Base-by-base conservation (phyloP, 2,329 filamentous ascomycete species). In the Taxawa tesnikishii region DNA sequence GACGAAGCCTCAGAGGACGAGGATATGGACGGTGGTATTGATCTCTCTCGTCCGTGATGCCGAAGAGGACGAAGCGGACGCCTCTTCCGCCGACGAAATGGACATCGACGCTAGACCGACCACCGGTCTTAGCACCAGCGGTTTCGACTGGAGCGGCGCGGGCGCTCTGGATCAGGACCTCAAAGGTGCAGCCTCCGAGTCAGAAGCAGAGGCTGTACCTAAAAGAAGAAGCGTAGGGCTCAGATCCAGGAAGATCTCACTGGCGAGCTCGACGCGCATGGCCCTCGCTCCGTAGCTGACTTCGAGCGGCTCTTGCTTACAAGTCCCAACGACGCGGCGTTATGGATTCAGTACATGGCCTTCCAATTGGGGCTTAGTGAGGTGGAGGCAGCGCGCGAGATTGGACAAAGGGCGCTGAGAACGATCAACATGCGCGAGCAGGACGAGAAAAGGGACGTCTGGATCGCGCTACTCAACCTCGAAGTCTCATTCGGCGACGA, bases 341-440 rank as follows among this genome's bases (percentile, higher is more conserved):
- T 96, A 16, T 98, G 90, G 90, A 83, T 94, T 33, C 74, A 83
- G 43, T 98, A 98, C 62, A 96, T 98, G 84, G 85, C 87, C n/a
- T 93, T 93, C 70, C 84, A 96, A 59, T 78, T 94, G 56, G 80
- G 93, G 51, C 73, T 93, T 32, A 83, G 83, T 51, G 90, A 98
- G 58, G 68, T 92, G 13, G 75, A 79, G 39, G 90, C 85, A 58
- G 87, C 90, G 9, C 76, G 88, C 29, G 81, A 88, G 43, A 79
- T 94, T 37, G 87, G 84, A 2, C 82, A 94, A 59, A 80, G 90
- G 39, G 90, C 90, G 12, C 72, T 96, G 41, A 78, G 79, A 51
- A 92, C 81, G 11, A 96, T 98, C 62, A 82, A 83, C 56, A 83
- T 92, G 39, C 75, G 83, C 15, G 85, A 94, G 53, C 82, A 94